These are phyloP conservation scores for Drosera spatulata DNA, from an alignment of 179 eudicot genomes.

Conservation along the genomic window DNA sequence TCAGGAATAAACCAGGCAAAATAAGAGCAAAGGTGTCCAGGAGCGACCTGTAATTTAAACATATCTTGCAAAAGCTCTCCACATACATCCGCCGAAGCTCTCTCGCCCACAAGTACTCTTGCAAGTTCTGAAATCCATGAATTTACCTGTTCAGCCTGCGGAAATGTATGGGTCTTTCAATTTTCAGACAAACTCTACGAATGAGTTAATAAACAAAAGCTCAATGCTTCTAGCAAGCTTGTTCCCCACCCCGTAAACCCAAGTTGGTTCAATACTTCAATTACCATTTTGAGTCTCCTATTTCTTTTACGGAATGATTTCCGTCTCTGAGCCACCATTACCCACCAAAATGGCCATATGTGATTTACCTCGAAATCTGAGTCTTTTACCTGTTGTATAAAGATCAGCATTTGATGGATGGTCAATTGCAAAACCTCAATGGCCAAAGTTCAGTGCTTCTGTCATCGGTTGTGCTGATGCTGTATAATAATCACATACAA, in stretches of 20 bases:
- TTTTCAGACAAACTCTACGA: too few species aligned
- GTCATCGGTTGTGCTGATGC: constrained; percentile 42
- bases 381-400: constrained; percentile 39
- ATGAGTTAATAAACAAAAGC: too few species aligned
- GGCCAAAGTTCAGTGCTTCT: constrained; percentile 52
- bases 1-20: neutral
- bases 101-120: constrained; percentile 44
- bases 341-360: too few species aligned
- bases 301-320: neutral
- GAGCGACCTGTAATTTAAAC: constrained; percentile 39
- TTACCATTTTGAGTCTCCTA: too few species aligned
- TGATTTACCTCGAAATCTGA: too few species aligned
- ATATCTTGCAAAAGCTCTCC: constrained; percentile 45
- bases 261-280: too few species aligned
- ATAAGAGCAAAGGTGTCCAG: neutral
- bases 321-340: too few species aligned
- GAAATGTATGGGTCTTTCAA: too few species aligned
- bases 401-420: constrained; percentile 29
- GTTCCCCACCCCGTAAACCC: too few species aligned
- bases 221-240: neutral
- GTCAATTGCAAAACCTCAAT: constrained; percentile 44
- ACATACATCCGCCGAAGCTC: constrained; percentile 46
- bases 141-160: constrained; percentile 70
- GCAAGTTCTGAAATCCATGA: constrained; percentile 42
- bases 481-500: constrained; percentile 13